phyloP scores from a whole-genome alignment of 2,329 filamentous ascomycete genomes.

The Beauveria bassiana region DNA sequence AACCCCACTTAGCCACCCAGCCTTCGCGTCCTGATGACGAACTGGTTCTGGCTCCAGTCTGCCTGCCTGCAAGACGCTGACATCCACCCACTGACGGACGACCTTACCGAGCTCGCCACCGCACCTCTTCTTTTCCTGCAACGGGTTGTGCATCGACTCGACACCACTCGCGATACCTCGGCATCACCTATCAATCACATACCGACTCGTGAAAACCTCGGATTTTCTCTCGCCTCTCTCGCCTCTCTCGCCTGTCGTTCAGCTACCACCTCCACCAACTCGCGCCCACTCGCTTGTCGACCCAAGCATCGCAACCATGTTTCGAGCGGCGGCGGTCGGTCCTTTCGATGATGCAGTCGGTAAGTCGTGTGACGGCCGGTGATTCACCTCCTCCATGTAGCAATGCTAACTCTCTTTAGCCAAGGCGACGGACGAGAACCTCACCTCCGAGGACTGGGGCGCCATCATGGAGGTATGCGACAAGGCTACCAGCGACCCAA shows the following conservation, averaged over 20 bases:
- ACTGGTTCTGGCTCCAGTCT: constrained; percentile 8
- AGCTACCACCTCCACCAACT: neutral
- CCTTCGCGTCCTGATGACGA: constrained; percentile 12
- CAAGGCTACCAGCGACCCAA: constrained; percentile 45
- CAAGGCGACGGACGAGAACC: constrained; percentile 92
- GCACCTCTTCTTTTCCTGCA: neutral
- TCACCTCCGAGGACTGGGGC: constrained; percentile 72
- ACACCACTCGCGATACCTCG: neutral
- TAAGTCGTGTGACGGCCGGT: constrained; percentile 28
- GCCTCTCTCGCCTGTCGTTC: neutral
- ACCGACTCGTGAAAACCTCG: neutral
- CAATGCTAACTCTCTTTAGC: constrained; percentile 29
- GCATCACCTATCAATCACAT: neutral
- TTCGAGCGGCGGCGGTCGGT: constrained; percentile 48
- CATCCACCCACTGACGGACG: neutral
- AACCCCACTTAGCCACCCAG: constrained; percentile 9
- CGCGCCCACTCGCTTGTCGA: neutral
- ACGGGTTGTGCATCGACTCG: neutral
- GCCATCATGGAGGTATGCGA: constrained; percentile 59
- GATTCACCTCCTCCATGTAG: neutral
- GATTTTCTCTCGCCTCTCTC: neutral
- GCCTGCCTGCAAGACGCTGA: constrained; percentile 8
- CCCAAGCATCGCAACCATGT: constrained; percentile 37
- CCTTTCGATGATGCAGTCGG: constrained; percentile 54
- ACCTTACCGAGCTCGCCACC: constrained; percentile 10